Evolutionary conservation across 257 asterid species (phyloP).

Genomic region (Schizonepeta tenuifolia): DNA sequence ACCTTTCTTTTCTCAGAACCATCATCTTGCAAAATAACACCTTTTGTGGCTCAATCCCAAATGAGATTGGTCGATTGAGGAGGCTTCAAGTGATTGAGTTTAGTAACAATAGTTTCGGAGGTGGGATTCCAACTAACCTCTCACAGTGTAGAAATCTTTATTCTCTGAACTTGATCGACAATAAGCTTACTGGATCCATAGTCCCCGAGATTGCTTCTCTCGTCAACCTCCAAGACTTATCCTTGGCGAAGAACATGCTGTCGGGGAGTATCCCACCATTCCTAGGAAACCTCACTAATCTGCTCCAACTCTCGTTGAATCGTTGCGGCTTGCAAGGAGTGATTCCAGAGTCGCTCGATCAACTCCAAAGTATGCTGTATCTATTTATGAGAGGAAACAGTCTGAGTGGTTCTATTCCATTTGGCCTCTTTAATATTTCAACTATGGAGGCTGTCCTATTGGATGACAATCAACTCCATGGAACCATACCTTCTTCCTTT

Average conservation of each 20-base stretch:
- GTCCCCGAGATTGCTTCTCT: no score
- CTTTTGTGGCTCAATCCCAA: neutral
- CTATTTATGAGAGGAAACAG: neutral
- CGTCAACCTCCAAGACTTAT: neutral
- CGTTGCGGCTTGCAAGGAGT: neutral
- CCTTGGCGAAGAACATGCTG: neutral
- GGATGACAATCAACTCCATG: neutral
- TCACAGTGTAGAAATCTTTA: neutral
- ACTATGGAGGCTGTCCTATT: neutral
- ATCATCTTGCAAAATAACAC: slow-evolving; percentile 5
- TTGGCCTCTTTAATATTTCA: neutral
- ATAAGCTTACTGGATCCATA: no score
- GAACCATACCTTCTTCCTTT: neutral
- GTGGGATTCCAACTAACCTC: neutral
- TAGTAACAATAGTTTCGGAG: neutral
- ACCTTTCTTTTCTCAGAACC: neutral
- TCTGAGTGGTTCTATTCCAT: neutral
- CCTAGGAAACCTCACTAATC: neutral
- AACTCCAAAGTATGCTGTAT: neutral
- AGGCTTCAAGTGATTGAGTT: neutral
- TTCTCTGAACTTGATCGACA: no score
- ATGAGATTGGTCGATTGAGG: neutral
- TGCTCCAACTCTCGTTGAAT: neutral
- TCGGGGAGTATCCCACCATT: no score
- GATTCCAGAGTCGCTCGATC: neutral